phyloP scores from a whole-genome alignment of 345 rosid genomes.

The Gossypium longicalyx region DNA sequence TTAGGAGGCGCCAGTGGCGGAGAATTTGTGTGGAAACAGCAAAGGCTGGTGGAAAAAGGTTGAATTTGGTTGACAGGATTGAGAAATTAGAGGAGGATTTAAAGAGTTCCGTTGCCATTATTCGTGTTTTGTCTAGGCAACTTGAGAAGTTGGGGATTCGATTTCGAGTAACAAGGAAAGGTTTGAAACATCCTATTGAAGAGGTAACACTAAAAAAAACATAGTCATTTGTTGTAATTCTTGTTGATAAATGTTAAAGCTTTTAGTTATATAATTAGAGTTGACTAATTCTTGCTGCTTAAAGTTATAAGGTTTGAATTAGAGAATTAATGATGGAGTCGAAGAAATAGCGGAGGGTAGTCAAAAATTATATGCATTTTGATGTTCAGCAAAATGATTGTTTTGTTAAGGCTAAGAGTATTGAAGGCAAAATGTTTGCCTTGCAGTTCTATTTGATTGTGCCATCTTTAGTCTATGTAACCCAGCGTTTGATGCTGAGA shows the following conservation, averaged over 20 bases:
- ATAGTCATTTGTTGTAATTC: background rate
- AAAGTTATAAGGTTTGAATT: background rate
- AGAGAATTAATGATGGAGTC: background rate
- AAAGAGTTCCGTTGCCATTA: constrained; percentile 53
- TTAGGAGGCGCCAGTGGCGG: constrained; percentile 77
- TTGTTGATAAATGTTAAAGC: background rate
- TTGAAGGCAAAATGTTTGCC: background rate
- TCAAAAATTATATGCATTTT: background rate
- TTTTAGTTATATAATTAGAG: background rate
- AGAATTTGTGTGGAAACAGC: constrained; percentile 42
- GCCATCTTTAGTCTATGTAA: background rate
- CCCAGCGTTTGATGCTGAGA: background rate
- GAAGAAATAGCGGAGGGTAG: background rate
- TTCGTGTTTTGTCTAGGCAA: constrained; percentile 73
- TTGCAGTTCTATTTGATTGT: background rate
- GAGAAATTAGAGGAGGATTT: constrained; percentile 86
- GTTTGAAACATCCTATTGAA: constrained; percentile 72
- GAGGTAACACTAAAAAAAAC: constrained; percentile 42
- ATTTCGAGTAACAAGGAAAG: constrained; percentile 69
- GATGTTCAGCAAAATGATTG: background rate
- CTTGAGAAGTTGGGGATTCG: constrained; percentile 88
- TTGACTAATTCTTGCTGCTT: background rate
- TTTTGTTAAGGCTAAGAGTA: background rate
- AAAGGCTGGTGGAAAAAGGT: constrained; percentile 23
- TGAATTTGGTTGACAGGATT: constrained; percentile 57